phyloP scores from a whole-genome alignment of 1,139 yeast genomes.

The Saccharomyces hybrid region DNA sequence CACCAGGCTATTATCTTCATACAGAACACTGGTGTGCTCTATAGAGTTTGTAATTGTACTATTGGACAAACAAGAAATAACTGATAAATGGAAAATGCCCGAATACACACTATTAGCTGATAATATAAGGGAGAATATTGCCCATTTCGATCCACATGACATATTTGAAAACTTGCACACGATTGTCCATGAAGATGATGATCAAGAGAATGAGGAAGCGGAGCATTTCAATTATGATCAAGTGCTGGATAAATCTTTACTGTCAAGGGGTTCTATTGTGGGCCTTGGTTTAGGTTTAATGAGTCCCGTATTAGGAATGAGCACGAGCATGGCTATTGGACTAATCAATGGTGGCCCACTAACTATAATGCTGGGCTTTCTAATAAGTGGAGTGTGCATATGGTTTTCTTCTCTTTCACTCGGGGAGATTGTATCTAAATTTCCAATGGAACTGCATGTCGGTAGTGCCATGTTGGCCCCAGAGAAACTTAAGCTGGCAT shows the following conservation, averaged over 20 bases:
- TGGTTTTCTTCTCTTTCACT: slow-evolving; percentile 56
- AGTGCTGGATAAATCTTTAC: slow-evolving; percentile 55
- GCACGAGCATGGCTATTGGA: slow-evolving; percentile 62
- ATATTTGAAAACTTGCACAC: slow-evolving; percentile 27
- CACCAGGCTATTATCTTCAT: neutral
- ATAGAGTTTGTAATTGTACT: neutral
- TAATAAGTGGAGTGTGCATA: slow-evolving; percentile 54
- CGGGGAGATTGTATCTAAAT: slow-evolving; percentile 65
- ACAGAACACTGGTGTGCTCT: neutral
- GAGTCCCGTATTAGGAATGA: slow-evolving; percentile 73
- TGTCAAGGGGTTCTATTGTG: slow-evolving; percentile 53
- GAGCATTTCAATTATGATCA: slow-evolving; percentile 69
- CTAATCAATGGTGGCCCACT: slow-evolving; percentile 67
- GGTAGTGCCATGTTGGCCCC: slow-evolving; percentile 64
- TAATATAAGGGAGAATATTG: slow-evolving; percentile 19
- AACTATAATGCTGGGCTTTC: slow-evolving; percentile 65
- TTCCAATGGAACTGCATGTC: slow-evolving; percentile 70
- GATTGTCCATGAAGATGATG: slow-evolving; percentile 22
- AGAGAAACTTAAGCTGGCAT: slow-evolving; percentile 44
- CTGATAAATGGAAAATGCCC: slow-evolving; percentile 12
- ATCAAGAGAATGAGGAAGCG: slow-evolving; percentile 45
- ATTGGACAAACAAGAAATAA: neutral
- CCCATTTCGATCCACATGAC: slow-evolving; percentile 19
- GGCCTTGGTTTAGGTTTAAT: slow-evolving; percentile 69
- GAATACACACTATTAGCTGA: slow-evolving; percentile 21